Base-by-base conservation (phyloP, 805 yeast species). In the Starmera quercuum region DNA sequence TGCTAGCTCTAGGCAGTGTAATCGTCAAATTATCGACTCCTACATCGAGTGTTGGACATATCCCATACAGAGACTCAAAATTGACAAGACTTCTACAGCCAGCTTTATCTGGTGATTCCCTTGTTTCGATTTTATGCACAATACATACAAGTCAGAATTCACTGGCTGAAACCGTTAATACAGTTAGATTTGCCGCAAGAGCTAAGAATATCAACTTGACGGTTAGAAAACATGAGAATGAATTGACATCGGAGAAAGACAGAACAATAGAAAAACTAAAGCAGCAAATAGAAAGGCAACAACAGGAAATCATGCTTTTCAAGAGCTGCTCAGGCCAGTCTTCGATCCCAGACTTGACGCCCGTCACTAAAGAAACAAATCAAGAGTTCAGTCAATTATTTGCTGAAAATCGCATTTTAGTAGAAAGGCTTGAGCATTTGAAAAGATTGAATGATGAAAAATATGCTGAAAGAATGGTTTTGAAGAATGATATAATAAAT, bases 1-100 rank as follows among this genome's bases (percentile, higher is more conserved):
- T 90, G 27, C 64, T 90, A 33, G 94, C 97, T 0, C 68, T 90
- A 32, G 87, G 96, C 6, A 84, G 95, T 1, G 96, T 90, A n/a
- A 87, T 90, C 37, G 76, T 94, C 18, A 79, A 85, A 46, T 64
- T 90, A 12, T 51, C 61, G 2, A 45, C 59, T 3, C 42, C 63
- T 2, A 44, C 59, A 24, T 31, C 54, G 30, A 56, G 61, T 23
- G 53, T 54, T 16, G 75, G 73, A 11, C 97, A 92, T 53, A 73
- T 92, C 23, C 97, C 97, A 0, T 90, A 85, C 59, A 66, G 98
- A 36, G 90, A 83, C 46, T 81, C 94, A 2, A 81, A 81, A 45
- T 64, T 85, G 33, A 90, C 98, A 0, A 65, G 98, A 38, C 61
- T 90, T 21, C 61, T 90, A 36, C 97, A 92, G 57, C 96, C 96